Percentiles rank a stretch among this genome's conserved stretches.
Evolutionary conservation across 352 stramenopile species (phyloP).

Genomic region (Phytophthora melonis): DNA sequence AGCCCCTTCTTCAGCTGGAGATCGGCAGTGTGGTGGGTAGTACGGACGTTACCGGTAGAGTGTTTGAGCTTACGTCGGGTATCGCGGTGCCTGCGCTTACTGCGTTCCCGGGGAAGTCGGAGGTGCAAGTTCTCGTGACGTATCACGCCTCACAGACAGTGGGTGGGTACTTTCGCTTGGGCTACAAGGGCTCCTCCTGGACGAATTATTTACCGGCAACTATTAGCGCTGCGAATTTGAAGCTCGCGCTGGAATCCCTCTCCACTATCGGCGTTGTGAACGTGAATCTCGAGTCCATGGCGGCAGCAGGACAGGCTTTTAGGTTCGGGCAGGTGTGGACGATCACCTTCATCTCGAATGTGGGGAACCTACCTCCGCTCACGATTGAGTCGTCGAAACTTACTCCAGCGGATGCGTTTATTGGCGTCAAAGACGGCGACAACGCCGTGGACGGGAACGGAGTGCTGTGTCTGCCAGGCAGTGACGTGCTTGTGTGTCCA

Average conservation of each 20-base stretch:
- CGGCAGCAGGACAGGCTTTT: background rate
- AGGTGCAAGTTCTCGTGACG: slow-evolving; percentile 82
- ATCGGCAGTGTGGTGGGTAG: background rate
- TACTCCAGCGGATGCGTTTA: slow-evolving; percentile 50
- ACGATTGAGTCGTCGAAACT: slow-evolving; percentile 72
- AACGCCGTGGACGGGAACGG: slow-evolving; percentile 71
- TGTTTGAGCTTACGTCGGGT: slow-evolving; percentile 62
- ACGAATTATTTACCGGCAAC: slow-evolving; percentile 67
- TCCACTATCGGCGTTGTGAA: slow-evolving; percentile 76
- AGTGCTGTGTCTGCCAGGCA: slow-evolving; percentile 47
- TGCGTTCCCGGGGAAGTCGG: slow-evolving; percentile 64
- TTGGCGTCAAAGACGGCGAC: slow-evolving; percentile 77
- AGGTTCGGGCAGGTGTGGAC: slow-evolving; percentile 67
- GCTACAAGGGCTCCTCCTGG: slow-evolving; percentile 81
- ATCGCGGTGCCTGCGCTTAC: slow-evolving; percentile 45
- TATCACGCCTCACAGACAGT: slow-evolving; percentile 51
- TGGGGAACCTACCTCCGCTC: slow-evolving; percentile 63
- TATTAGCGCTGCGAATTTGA: slow-evolving; percentile 47
- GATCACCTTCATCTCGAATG: slow-evolving; percentile 83
- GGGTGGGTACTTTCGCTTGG: slow-evolving; percentile 74
- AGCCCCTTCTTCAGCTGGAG: slow-evolving; percentile 71
- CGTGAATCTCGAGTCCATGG: slow-evolving; percentile 43
- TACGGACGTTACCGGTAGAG: slow-evolving; percentile 41
- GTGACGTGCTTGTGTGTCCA: slow-evolving; percentile 43
- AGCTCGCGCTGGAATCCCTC: slow-evolving; percentile 71